Evolutionary conservation across 106 monocot genomes (phyloP), one percentile per base, ranked within the genome.

Genomic region (Ottelia alismoides): DNA sequence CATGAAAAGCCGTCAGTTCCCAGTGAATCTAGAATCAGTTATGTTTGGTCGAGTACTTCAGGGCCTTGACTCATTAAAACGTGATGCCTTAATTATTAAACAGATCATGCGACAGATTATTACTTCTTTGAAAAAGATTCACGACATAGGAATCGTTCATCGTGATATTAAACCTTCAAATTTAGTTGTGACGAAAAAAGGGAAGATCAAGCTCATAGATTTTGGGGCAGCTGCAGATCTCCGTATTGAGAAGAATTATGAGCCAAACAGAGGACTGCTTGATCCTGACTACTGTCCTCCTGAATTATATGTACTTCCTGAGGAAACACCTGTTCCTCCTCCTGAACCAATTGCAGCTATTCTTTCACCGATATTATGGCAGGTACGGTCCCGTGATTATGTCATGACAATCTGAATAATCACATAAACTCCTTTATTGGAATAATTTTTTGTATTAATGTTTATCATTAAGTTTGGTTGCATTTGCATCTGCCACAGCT

Each of bases 211-310:
- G 58, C 84, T 88, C 45, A 94, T 94, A 61, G 94, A 94, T 53
- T 94, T 94, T 58, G 94, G 84, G 0, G 94, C 94, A 25, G 88
- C 94, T 11, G 73, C 94, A 21, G 88, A 94, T 50, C 94, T 94
- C 57, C 87, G 94, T 1, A 81, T 94, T 27, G 94, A 88, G 21
- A 94, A 94, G 72, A 94, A 94, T 63, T 88, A 78, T 29, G 70
- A 71, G 5, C 94, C 94, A 20, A 65, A 94, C 18, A 58, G 70
- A 30, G 81, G 78, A 1, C 74, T 94, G 30, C 84, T 88, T 24
- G 94, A 94, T 59, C 94, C 88, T 2, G 80, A 88, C 40, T 88
- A 81, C 31, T 84, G 84, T 31, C 94, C 88, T 7, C 94, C 88
- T 16, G 88, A 94, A 30, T 47, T 84, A 21, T 94, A 78, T 64